Evolutionary conservation across 257 asterid species (phyloP).

Genomic region (Cynanchum wilfordii): DNA sequence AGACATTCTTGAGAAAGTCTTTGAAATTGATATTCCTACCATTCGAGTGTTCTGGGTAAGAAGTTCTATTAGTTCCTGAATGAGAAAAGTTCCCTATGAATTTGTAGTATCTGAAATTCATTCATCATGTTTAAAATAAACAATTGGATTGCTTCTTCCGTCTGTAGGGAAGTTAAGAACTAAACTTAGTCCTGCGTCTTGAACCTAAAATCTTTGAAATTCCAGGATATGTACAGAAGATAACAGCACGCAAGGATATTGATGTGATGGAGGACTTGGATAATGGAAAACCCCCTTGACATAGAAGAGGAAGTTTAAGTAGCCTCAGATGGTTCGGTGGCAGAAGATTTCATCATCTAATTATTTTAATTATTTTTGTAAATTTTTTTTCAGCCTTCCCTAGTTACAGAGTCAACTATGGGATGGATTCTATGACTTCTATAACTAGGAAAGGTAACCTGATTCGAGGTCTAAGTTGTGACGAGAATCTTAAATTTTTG

Average conservation of each 20-base stretch:
- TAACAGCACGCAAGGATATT: conserved; percentile 67
- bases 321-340: neutral
- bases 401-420: neutral
- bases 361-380: neutral
- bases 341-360: neutral
- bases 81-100: neutral
- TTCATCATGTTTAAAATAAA: neutral
- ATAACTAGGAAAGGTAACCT: conserved; percentile 9
- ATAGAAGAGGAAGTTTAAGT: conserved; percentile 11
- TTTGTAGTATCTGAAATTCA: neutral
- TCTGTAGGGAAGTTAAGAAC: neutral
- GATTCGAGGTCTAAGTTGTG: neutral
- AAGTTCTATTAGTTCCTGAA: neutral
- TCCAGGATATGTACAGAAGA: conserved; percentile 93
- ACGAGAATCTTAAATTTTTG: conserved; percentile 13
- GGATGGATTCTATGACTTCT: conserved; percentile 9
- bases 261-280: conserved; percentile 90
- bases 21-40: neutral
- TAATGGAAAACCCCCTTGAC: conserved; percentile 55
- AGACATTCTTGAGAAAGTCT: neutral
- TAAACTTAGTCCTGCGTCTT: conserved; percentile 1
- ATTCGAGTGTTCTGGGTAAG: neutral
- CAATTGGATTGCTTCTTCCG: neutral
- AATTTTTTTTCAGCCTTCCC: conserved; percentile 1
- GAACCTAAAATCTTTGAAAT: conserved; percentile 4